Conservation (phyloP, 768 basidiomycete genomes). For the Amanita muscaria region DNA sequence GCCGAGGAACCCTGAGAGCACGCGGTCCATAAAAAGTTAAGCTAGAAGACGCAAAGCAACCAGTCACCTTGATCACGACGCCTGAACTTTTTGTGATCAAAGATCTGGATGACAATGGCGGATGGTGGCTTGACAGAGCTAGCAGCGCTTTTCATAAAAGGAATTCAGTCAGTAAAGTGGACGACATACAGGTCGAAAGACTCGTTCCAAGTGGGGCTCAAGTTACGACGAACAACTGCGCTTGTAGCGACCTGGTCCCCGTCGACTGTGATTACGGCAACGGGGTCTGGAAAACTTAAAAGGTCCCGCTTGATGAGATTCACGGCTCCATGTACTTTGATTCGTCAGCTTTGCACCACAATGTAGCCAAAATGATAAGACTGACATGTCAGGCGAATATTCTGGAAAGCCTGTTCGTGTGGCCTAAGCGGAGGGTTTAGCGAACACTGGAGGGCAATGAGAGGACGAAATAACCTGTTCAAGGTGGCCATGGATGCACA, state of each 20-base stretch:
- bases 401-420: slow-evolving; percentile 39
- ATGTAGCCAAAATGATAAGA: slow-evolving; percentile 8
- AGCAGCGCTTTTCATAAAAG: slow-evolving; percentile 9
- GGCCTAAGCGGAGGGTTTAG: slow-evolving; percentile 22
- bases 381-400: slow-evolving; percentile 44
- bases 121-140: slow-evolving; percentile 57
- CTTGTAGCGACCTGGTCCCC: slow-evolving; percentile 78
- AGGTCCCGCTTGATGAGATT: slow-evolving; percentile 70
- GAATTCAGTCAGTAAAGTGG: slow-evolving; percentile 2
- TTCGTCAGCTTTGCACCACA: slow-evolving; percentile 4
- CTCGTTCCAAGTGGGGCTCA: slow-evolving; percentile 78
- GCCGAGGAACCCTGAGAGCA: slow-evolving; percentile 42
- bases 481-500: slow-evolving; percentile 18
- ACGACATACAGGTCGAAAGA: slow-evolving; percentile 70
- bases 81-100: slow-evolving; percentile 85
- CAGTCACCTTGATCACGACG: slow-evolving; percentile 68
- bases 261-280: slow-evolving; percentile 82
- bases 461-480: slow-evolving; percentile 21
- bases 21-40: neutral
- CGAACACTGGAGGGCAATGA: neutral
- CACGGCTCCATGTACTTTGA: slow-evolving; percentile 65
- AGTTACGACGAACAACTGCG: slow-evolving; percentile 54
- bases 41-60: slow-evolving; percentile 24
- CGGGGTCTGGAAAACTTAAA: slow-evolving; percentile 79
- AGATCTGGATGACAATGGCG: slow-evolving; percentile 75